Evolutionary conservation across 2,329 filamentous ascomycete genomes (phyloP).

Genomic region (Fusarium udum): DNA sequence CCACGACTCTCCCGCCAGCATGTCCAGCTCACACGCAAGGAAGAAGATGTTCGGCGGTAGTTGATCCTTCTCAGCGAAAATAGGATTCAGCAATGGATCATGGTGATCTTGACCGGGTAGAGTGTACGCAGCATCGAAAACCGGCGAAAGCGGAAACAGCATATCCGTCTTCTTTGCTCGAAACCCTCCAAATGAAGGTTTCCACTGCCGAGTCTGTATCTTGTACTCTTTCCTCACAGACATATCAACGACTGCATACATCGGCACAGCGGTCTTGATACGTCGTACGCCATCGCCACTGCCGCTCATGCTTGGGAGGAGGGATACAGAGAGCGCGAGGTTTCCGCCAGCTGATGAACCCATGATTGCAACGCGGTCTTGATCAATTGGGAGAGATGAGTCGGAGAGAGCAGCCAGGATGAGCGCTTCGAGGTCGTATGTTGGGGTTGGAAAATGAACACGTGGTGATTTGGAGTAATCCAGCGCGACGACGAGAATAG

Average conservation of each 20-base stretch:
- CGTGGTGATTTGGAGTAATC: slow-evolving; percentile 20
- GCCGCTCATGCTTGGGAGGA: slow-evolving; percentile 18
- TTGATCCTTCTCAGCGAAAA: not conserved
- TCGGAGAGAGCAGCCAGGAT: slow-evolving; percentile 7
- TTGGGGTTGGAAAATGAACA: not conserved
- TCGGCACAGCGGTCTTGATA: not conserved
- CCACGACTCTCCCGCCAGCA: slow-evolving; percentile 10
- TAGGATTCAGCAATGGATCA: slow-evolving; percentile 15
- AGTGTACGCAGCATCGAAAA: slow-evolving; percentile 22
- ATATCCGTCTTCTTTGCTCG: slow-evolving; percentile 2
- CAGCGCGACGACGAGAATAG: slow-evolving; percentile 5
- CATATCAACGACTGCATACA: slow-evolving; percentile 15
- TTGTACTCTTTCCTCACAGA: slow-evolving; percentile 10
- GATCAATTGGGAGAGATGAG: not conserved
- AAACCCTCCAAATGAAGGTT: slow-evolving; percentile 9
- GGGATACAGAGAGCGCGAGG: slow-evolving; percentile 7
- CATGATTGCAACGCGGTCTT: slow-evolving; percentile 7
- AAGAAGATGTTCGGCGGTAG: slow-evolving; percentile 10
- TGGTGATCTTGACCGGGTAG: not conserved
- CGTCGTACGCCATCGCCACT: slow-evolving; percentile 16
- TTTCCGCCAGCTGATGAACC: slow-evolving; percentile 21
- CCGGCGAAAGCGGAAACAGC: not conserved
- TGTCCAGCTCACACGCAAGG: slow-evolving; percentile 17
- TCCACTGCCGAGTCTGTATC: slow-evolving; percentile 8
- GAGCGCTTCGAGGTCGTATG: slow-evolving; percentile 22